These are phyloP conservation scores for Ogataea zsoltii DNA, from an alignment of 805 yeast genomes.

Conservation along the genomic window DNA sequence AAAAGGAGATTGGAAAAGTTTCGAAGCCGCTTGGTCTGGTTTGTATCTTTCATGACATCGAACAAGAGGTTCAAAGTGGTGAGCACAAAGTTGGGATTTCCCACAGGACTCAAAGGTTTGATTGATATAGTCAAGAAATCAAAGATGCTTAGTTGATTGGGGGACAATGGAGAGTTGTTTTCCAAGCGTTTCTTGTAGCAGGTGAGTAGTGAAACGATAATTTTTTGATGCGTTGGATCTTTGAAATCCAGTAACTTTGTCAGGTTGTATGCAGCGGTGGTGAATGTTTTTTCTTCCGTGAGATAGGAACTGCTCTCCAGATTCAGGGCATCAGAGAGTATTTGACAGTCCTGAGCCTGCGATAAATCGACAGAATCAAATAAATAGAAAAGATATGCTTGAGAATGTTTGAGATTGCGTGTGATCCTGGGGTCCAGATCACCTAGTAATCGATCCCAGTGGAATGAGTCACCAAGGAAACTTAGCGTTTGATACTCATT, in stretches of 20 bases:
- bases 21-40: slow-evolving; percentile 39
- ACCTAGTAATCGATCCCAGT: slow-evolving; percentile 5
- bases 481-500: slow-evolving; percentile 2
- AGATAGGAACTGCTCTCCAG: not conserved
- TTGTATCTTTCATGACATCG: slow-evolving; percentile 23
- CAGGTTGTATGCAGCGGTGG: not conserved
- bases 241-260: not conserved
- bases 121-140: slow-evolving; percentile 25
- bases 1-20: slow-evolving; percentile 49
- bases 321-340: not conserved
- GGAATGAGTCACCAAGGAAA: slow-evolving; percentile 1
- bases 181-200: slow-evolving; percentile 1
- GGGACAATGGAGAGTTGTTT: not conserved
- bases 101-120: slow-evolving; percentile 14
- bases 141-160: slow-evolving; percentile 12
- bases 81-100: slow-evolving; percentile 6
- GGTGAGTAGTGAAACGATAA: slow-evolving; percentile 10
- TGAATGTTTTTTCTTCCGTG: not conserved
- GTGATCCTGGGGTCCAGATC: not conserved
- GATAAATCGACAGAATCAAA: not conserved
- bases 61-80: slow-evolving; percentile 19
- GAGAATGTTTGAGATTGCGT: not conserved
- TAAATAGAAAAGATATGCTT: not conserved
- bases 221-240: slow-evolving; percentile 4
- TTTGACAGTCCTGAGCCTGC: not conserved